Evolutionary conservation across 2,329 filamentous ascomycete genomes (phyloP), one percentile per base, ranked within the genome.

Genomic region (Cyphellophora europaea): DNA sequence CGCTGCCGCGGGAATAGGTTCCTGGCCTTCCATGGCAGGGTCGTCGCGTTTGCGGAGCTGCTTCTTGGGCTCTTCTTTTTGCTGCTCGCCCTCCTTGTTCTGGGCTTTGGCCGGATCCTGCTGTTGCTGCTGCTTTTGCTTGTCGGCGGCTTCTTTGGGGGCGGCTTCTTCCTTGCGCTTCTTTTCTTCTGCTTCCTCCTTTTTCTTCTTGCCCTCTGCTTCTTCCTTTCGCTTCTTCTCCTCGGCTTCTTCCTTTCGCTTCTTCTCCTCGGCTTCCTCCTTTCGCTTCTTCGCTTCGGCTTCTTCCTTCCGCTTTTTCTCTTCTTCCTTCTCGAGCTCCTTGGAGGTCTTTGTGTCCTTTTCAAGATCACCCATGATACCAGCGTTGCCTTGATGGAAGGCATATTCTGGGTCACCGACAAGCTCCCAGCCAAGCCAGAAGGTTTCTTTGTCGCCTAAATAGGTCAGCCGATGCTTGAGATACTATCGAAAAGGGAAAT

Each of bases 401-500:
- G 57, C 49, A 41, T 65, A 67, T 15, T 58, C 54, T 5, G 51
- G 41, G 36, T 64, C 61, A 4, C 60, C 63, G 12, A 57, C 59
- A 11, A 67, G 55, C 37, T 66, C 58, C 54, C 62, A 67, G n/a
- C 61, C 59, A 3, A 68, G 54, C 65, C 65, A 68, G 52, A 66
- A 68, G 2, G 63, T 67, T 40, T 68, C 65, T 41, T 68, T 68
- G 47, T 68, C 64, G 29, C 64, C 62, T 62, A 43, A 14, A 30
- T 17, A 18, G 6, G 14, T 19, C 13, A 33, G 29, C 31, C n/a
- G n/a, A n/a, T n/a, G n/a, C n/a, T n/a, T n/a, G n/a, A n/a, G n/a
- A n/a, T n/a, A n/a, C n/a, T n/a, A n/a, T n/a, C n/a, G n/a, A n/a
- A n/a, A n/a, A n/a, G n/a, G n/a, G 19, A 11, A 35, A 21, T 16